These are phyloP conservation scores for Serendipita sp. DNA, from an alignment of 768 basidiomycete genomes.

Conservation along the genomic window DNA sequence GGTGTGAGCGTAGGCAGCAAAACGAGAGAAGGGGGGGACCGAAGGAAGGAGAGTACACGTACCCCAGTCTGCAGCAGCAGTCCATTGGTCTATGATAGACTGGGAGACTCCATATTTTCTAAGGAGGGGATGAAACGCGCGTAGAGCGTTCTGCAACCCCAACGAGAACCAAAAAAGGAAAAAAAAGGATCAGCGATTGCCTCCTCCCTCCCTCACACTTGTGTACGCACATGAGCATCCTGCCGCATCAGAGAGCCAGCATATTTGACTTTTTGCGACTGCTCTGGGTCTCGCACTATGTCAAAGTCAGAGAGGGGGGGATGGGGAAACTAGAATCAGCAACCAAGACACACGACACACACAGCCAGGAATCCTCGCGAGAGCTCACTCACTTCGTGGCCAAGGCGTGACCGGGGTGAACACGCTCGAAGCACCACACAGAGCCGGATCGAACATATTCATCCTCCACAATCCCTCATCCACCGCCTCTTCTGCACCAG, in stretches of 20 bases:
- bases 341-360: not conserved
- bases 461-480: constrained; percentile 2
- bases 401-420: not conserved
- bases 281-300: not conserved
- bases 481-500: not conserved
- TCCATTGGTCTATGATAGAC: not conserved
- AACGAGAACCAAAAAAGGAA: not conserved
- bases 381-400: not conserved
- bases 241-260: not conserved
- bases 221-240: not conserved
- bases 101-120: not conserved
- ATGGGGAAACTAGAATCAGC: too few species aligned
- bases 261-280: not conserved
- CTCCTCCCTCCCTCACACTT: too few species aligned
- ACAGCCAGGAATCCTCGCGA: not conserved
- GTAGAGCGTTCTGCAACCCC: not conserved
- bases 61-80: not conserved
- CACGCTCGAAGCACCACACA: not conserved
- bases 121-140: not conserved
- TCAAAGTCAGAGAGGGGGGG: too few species aligned
- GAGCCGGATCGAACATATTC: not conserved
- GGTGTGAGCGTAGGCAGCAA: not conserved
- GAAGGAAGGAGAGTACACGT: not conserved
- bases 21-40: not conserved
- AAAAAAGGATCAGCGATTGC: not conserved